Evolutionary conservation across 2,329 filamentous ascomycete species (phyloP).

Genomic region (Metarhizium album): DNA sequence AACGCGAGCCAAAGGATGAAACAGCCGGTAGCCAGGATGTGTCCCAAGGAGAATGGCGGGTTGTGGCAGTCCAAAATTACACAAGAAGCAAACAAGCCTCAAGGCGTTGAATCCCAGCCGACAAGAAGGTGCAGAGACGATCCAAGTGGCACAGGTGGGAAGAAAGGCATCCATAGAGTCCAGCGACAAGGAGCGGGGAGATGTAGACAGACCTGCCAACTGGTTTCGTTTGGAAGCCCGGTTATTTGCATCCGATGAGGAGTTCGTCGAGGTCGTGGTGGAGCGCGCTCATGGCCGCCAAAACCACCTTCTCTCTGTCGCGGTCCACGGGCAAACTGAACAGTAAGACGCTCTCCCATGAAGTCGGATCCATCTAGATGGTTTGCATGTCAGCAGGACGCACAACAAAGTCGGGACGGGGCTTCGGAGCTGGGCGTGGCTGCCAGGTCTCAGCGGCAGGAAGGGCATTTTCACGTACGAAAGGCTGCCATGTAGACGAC

Average conservation of each 20-base stretch:
- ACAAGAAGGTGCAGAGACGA: constrained; percentile 16
- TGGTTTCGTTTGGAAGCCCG: constrained; percentile 95
- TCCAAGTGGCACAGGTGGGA: constrained; percentile 20
- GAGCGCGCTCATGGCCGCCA: constrained; percentile 43
- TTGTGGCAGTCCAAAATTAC: constrained; percentile 16
- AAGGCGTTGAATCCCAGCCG: constrained; percentile 11
- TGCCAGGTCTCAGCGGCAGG: no score
- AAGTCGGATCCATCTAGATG: constrained; percentile 87
- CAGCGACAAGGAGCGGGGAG: constrained; percentile 47
- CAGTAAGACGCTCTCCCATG: constrained; percentile 93
- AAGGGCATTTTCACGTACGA: constrained; percentile 36
- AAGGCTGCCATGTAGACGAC: constrained; percentile 35
- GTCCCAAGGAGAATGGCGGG: constrained; percentile 6
- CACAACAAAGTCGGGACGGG: background rate
- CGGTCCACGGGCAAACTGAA: constrained; percentile 92
- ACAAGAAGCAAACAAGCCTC: constrained; percentile 6
- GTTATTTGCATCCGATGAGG: constrained; percentile 95
- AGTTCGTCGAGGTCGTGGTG: constrained; percentile 78
- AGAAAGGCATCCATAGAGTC: constrained; percentile 27
- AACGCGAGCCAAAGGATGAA: constrained; percentile 7
- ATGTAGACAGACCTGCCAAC: constrained; percentile 94
- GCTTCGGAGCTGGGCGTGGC: background rate
- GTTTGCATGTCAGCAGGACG: constrained; percentile 14
- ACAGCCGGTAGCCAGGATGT: constrained; percentile 1
- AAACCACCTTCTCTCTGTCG: constrained; percentile 42